These are phyloP conservation scores for Sporobolomyces phaffii DNA, from an alignment of 768 basidiomycete genomes.

Conservation along the genomic window DNA sequence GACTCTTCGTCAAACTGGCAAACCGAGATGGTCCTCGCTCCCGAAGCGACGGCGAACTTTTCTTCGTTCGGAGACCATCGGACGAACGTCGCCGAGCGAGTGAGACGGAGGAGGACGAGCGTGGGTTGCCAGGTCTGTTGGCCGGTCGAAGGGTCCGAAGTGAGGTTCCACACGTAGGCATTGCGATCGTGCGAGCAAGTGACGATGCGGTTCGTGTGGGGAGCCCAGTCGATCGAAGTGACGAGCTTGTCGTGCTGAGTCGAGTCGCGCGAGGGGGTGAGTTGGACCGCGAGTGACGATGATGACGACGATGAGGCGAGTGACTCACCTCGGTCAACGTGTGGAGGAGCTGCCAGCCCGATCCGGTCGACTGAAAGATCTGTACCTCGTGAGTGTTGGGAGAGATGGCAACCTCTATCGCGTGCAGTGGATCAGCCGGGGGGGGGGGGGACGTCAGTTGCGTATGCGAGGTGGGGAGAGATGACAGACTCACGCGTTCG, in stretches of 20 bases:
- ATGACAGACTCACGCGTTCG: slow-evolving; percentile 61
- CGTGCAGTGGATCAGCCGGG: no score
- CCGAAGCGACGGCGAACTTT: slow-evolving; percentile 97
- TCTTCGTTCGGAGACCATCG: slow-evolving; percentile 96
- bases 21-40: slow-evolving; percentile 90
- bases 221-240: slow-evolving; percentile 98
- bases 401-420: slow-evolving; percentile 84
- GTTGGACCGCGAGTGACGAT: no score
- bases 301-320: slow-evolving; percentile 2
- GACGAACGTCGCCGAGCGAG: slow-evolving; percentile 89
- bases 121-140: slow-evolving; percentile 84
- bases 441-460: background rate
- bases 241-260: slow-evolving; percentile 90
- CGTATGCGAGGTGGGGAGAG: background rate
- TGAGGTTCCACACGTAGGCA: slow-evolving; percentile 95
- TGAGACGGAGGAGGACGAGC: slow-evolving; percentile 88
- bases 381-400: slow-evolving; percentile 83
- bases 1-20: slow-evolving; percentile 96
- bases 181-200: slow-evolving; percentile 99
- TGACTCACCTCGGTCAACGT: slow-evolving; percentile 72
- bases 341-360: slow-evolving; percentile 63
- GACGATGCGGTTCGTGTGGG: slow-evolving; percentile 90
- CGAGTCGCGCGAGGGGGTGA: background rate
- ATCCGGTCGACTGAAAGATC: slow-evolving; percentile 64
- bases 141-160: slow-evolving; percentile 65